phyloP scores from a whole-genome alignment of 768 basidiomycete species.

The Lentinula edodes region DNA sequence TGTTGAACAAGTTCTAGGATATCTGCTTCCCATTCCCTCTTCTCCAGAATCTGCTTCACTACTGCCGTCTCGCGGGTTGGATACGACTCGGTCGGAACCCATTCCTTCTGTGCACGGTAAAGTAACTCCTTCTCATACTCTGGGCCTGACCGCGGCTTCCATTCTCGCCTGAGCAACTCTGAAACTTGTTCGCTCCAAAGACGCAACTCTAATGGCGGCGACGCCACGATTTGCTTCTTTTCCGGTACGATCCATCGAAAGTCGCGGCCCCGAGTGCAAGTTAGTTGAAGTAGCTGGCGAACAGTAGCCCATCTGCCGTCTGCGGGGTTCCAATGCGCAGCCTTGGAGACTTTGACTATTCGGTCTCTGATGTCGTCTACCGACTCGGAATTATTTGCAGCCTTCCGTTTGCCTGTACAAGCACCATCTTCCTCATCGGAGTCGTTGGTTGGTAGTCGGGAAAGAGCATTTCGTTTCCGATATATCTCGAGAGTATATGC shows the following conservation, averaged over 20 bases:
- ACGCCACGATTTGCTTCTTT: not conserved
- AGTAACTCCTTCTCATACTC: not conserved
- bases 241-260: not conserved
- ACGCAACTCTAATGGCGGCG: not conserved
- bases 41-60: not conserved
- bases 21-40: not conserved
- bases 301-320: not conserved
- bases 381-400: too few species aligned
- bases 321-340: not conserved
- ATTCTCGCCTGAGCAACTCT: not conserved
- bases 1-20: not conserved
- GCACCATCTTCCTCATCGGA: not conserved
- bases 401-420: not conserved
- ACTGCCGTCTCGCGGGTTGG: not conserved
- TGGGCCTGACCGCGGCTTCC: not conserved
- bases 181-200: not conserved
- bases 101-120: not conserved
- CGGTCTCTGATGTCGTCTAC: not conserved
- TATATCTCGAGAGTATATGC: not conserved
- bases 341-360: not conserved
- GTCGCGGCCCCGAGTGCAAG: not conserved
- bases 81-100: not conserved
- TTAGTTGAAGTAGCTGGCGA: not conserved
- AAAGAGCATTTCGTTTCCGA: not conserved
- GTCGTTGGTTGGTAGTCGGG: not conserved